phyloP scores from a whole-genome alignment of 768 basidiomycete genomes.

The Auricularia heimuer region DNA sequence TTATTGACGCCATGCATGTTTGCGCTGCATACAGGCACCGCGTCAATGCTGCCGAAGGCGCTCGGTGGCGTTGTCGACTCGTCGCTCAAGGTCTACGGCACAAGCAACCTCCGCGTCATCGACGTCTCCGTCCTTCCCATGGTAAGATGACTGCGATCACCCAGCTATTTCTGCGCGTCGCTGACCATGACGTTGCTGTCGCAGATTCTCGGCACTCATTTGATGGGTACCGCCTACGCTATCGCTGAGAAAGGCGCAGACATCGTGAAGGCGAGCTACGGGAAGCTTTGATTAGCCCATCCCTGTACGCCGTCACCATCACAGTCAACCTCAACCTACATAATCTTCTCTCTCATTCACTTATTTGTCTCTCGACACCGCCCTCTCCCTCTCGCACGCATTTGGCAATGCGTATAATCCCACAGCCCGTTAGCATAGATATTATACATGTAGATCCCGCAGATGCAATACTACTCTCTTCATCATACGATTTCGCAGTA shows the following conservation, averaged over 20 bases:
- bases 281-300: not conserved
- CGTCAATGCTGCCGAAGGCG: constrained; percentile 14
- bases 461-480: too few species aligned
- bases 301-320: not conserved
- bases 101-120: constrained; percentile 18
- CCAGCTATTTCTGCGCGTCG: not conserved
- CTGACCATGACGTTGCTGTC: not conserved
- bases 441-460: too few species aligned
- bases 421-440: too few species aligned
- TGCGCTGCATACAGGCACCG: constrained; percentile 4
- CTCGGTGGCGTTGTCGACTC: constrained; percentile 16
- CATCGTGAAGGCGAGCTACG: not conserved
- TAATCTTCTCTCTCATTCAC: too few species aligned
- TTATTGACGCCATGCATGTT: not conserved
- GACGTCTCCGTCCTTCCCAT: constrained; percentile 9
- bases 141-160: constrained; percentile 7
- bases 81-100: constrained; percentile 18
- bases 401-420: too few species aligned
- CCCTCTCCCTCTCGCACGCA: too few species aligned
- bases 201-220: not conserved
- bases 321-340: too few species aligned
- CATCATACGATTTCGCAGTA: too few species aligned
- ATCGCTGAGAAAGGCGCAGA: constrained; percentile 3
- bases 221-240: constrained; percentile 2
- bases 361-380: too few species aligned